Evolutionary conservation across 371 early-diverging fungal genomes (phyloP), one percentile per base, ranked within the genome.

Genomic region (Rhizomucor pusillus): DNA sequence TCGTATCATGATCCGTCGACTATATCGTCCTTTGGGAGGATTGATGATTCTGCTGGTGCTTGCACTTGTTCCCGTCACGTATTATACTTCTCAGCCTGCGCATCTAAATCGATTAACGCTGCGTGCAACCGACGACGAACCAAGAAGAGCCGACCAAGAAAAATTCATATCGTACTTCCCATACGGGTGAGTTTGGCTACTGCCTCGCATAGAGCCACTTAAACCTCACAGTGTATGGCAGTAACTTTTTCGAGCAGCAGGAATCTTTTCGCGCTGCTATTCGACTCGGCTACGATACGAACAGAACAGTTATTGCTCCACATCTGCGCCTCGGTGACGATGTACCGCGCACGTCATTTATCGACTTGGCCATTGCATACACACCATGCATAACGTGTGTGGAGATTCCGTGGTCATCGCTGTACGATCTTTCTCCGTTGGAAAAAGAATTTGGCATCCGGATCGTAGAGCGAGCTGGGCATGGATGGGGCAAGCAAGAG

Each of bases 401-500:
- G 12, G 63, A 57, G 24, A 33, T 57, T 14, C 43, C 50, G 5
- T 57, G 57, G 57, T 57, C 57, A 20, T 29, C 20, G 4, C 35
- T 57, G 12, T 45, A 33, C 9, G 50, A 57, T 35, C 43, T 57
- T 3, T 39, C 39, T 11, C n/a, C 24, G 1, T 34, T 57, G 12
- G 18, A 43, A 24, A 41, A 50, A 44, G 43, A 41, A 1, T 50
- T 52, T 19, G 25, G 43, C 5, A 43, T 57, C 5, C 41, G 49
- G 18, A n/a, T 57, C 20, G 43, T 57, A 10, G 57, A 57, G 20
- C 57, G 57, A 13, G 43, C 20, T 33, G 48, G 34, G 0, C 68
- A 70, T 33, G 73, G 73, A 12, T 72, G 73, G 73, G 73, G 73
- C 45, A 33, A 60, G 1, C 59, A 64, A 37, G 73, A 72, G 45